A percentile compares a stretch with the other conserved stretches of the same genome.
phyloP scores from a whole-genome alignment of 1,284 basidiomycete genomes.

The Hemileia vastatrix region DNA sequence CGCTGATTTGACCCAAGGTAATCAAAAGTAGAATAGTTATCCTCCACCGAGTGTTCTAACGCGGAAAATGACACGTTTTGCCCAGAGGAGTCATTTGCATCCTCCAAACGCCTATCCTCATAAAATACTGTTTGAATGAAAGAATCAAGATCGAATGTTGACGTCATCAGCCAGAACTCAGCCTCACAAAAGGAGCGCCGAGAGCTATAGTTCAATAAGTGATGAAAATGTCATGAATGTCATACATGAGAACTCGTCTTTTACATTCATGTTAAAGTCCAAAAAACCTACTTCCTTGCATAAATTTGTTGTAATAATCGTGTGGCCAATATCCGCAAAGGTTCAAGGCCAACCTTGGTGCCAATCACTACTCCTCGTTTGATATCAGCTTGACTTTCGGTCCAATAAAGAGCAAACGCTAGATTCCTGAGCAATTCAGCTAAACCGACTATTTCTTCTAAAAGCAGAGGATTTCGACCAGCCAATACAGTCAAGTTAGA shows the following conservation, averaged over 20 bases:
- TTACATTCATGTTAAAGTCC: background rate
- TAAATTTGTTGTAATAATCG: conserved; percentile 67
- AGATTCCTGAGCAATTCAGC: conserved; percentile 64
- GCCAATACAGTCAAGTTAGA: background rate
- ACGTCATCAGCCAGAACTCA: conserved; percentile 75
- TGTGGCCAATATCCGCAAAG: conserved; percentile 61
- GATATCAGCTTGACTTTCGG: conserved; percentile 48
- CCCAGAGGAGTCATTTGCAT: conserved; percentile 1
- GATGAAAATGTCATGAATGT: background rate
- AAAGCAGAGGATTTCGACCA: conserved; percentile 60
- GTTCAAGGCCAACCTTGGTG: conserved; percentile 47
- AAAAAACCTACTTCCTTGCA: conserved; percentile 65
- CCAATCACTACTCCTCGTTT: conserved; percentile 49
- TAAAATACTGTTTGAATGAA: conserved; percentile 86
- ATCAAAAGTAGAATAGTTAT: conserved; percentile 19
- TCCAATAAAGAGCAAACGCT: conserved; percentile 70
- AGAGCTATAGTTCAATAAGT: conserved; percentile 52
- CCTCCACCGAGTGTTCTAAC: conserved; percentile 54
- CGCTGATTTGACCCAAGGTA: conserved; percentile 25
- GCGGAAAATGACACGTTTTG: conserved; percentile 28
- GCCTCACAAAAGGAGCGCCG: conserved; percentile 65
- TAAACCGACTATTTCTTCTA: conserved; percentile 69
- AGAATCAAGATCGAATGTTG: conserved; percentile 60
- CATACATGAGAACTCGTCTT: background rate
- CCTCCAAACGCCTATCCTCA: conserved; percentile 40